Evolutionary conservation across 176 grass and related monocot genomes (phyloP).

Genomic region (Lolium perenne): DNA sequence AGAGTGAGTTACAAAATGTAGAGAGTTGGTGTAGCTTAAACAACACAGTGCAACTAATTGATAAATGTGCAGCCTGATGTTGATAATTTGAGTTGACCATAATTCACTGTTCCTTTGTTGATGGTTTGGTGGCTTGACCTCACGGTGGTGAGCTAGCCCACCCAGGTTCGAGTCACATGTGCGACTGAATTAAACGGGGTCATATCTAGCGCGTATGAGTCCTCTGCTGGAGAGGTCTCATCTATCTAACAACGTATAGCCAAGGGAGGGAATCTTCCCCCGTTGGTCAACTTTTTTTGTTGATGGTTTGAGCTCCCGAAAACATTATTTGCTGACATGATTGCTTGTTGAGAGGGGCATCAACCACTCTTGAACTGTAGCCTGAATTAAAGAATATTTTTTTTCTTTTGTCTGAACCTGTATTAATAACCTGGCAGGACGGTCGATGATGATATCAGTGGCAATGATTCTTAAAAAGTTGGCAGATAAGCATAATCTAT

Average conservation of each 20-base stretch:
- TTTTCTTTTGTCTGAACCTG: constrained; percentile 1
- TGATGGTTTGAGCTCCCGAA: background rate
- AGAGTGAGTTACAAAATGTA: background rate
- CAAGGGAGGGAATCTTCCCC: too few species aligned
- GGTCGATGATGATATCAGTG: constrained; percentile 71
- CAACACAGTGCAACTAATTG: constrained; percentile 12
- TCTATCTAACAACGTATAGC: too few species aligned
- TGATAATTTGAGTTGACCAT: constrained; percentile 5
- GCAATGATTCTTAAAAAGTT: constrained; percentile 74
- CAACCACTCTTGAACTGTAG: background rate
- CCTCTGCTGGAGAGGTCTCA: too few species aligned
- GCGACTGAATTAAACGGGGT: too few species aligned
- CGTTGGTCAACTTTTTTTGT: background rate
- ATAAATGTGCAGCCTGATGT: background rate
- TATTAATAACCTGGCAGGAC: constrained; percentile 52
- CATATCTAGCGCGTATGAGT: too few species aligned
- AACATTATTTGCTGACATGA: constrained; percentile 9
- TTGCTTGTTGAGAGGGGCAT: constrained; percentile 10
- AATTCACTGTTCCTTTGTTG: constrained; percentile 1
- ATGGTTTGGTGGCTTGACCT: background rate
- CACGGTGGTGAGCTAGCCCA: too few species aligned
- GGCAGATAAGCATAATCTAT: constrained; percentile 72
- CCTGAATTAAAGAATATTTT: background rate
- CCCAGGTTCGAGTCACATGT: too few species aligned
- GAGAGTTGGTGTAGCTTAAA: background rate